Conservation (phyloP, 345 rosid genomes). For the Pistacia vera region DNA sequence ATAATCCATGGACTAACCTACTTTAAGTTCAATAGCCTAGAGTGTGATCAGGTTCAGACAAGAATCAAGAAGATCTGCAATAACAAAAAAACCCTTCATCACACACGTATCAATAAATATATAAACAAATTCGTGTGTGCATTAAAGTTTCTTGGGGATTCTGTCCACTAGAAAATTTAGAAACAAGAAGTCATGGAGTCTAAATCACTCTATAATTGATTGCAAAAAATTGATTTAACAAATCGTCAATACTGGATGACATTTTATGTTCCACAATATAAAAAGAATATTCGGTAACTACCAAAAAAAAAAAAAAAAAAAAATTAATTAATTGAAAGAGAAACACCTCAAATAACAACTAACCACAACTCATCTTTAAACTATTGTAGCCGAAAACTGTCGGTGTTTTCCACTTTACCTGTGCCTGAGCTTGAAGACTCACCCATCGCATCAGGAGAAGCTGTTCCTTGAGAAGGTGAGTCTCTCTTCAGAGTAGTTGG, state of each 20-base stretch:
- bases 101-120: too few relatives aligned
- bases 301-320: not conserved
- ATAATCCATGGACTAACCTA: not conserved
- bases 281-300: not conserved
- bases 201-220: not conserved
- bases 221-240: not conserved
- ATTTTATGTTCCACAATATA: not conserved
- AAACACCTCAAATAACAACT: not conserved
- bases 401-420: slow-evolving; percentile 66
- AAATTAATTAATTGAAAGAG: not conserved
- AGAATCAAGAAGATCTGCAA: too few relatives aligned
- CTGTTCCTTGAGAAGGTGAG: slow-evolving; percentile 41
- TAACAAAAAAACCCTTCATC: too few relatives aligned
- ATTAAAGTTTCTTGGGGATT: not conserved
- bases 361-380: slow-evolving; percentile 7
- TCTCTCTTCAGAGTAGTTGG: slow-evolving; percentile 81
- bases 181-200: not conserved
- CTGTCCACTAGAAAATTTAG: not conserved
- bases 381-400: slow-evolving; percentile 59
- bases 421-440: slow-evolving; percentile 95
- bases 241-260: not conserved
- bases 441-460: slow-evolving; percentile 82
- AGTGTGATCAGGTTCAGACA: not conserved
- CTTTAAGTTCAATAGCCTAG: not conserved
- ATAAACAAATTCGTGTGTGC: too few relatives aligned